Percentiles rank a stretch among this genome's conserved stretches.
phyloP scores from a whole-genome alignment of 2,329 filamentous ascomycete genomes.

The Sclerotinia minor region DNA sequence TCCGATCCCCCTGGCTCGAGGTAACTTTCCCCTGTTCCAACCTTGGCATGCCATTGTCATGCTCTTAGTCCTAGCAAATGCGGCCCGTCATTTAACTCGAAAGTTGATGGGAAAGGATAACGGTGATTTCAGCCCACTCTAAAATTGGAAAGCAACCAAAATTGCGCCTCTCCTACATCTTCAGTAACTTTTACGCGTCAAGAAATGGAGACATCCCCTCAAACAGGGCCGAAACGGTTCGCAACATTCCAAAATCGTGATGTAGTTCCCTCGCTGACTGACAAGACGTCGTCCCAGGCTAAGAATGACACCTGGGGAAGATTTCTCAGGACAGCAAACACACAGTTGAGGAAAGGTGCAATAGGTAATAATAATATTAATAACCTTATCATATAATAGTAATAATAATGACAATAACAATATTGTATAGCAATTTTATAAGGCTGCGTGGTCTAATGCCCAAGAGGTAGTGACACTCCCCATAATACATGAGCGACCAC shows the following conservation, averaged over 20 bases:
- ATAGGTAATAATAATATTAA: not conserved
- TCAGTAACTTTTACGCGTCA: not conserved
- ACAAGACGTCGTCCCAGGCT: conserved; percentile 8
- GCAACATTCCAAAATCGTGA: not conserved
- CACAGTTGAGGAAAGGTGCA: not conserved
- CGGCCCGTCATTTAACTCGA: conserved; percentile 17
- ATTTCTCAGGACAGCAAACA: not conserved
- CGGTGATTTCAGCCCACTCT: conserved; percentile 28
- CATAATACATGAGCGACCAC: not conserved
- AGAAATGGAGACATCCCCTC: not conserved
- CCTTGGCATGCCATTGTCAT: conserved; percentile 23
- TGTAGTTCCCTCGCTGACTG: not conserved
- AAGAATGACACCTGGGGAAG: not conserved
- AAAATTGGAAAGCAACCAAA: conserved; percentile 28
- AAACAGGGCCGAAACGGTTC: not conserved
- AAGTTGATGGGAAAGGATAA: conserved; percentile 22
- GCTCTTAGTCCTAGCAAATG: conserved; percentile 23
- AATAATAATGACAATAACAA: not conserved
- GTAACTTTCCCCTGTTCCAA: conserved; percentile 18
- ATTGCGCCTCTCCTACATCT: conserved; percentile 27
- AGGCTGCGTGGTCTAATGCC: not conserved
- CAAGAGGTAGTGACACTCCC: not conserved
- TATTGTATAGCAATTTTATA: not conserved
- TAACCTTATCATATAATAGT: no score
- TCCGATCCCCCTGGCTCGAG: conserved; percentile 22